Evolutionary conservation across 768 basidiomycete species (phyloP), one percentile per base, ranked within the genome.

Genomic region (Trametes maxima): DNA sequence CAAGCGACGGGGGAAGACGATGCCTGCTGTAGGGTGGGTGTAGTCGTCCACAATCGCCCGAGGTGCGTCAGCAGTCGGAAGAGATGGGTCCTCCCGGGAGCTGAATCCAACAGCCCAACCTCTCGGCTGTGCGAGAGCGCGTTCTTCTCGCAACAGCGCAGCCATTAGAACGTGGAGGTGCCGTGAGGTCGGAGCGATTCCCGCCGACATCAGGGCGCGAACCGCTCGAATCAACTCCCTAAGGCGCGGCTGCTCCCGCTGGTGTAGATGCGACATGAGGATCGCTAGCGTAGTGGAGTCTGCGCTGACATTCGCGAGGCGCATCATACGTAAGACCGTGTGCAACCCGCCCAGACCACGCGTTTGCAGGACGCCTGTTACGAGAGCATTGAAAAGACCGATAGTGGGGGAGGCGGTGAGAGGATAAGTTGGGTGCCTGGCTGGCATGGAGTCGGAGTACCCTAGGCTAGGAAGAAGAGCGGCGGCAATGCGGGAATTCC

Each of bases 121-220:
- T 28, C 57, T 19, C 1, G 53, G 53, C 6, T 21, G 48, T 11
- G 47, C 43, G 8, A 39, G 7, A 7, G 36, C 21, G 22, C 56
- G 57, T 21, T 89, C 84, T 35, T 74, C 73, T 22, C 82, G 83
- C 54, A 89, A 67, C 28, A 86, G 72, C 37, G 78, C 76, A 33
- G 79, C 77, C 57, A 90, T 70, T 28, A 89, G 72, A 48, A 79
- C 72, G 56, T 89, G 83, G 47, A 90, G 70, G 64, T 88, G 85
- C 44, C 78, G 74, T 22, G 86, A 72, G n/a, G 84, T 85, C 16
- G 80, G 82, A 5, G 72, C 78, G 25, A 82, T 60, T n/a, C 54
- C 22, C 56, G 62, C 64, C n/a, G 80, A 77, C 37, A 78, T 77
- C 57, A 86, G 70, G 36, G 68, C 73, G 28, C 79, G 80, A 28